phyloP scores from a whole-genome alignment of 768 basidiomycete genomes.

The Amanita subjunquillea region DNA sequence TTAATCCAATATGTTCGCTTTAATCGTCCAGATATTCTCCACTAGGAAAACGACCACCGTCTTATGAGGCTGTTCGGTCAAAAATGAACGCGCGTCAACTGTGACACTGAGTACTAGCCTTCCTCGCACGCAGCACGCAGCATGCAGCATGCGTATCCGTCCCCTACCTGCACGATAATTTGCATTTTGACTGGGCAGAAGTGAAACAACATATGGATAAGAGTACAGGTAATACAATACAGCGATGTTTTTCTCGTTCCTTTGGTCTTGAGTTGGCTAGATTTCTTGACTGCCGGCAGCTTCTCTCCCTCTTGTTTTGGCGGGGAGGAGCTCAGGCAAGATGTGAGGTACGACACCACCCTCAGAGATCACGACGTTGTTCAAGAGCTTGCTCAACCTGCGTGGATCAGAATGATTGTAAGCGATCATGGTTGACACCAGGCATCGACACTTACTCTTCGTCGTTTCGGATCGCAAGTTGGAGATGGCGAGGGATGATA shows the following conservation, averaged over 20 bases:
- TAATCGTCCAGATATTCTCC: no score
- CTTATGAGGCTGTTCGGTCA: no score
- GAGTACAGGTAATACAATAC: not conserved
- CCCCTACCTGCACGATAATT: no score
- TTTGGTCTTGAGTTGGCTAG: constrained; percentile 1
- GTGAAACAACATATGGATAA: no score
- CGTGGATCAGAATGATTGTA: not conserved
- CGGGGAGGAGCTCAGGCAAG: constrained; percentile 29
- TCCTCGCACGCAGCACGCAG: no score
- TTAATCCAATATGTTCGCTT: no score
- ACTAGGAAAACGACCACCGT: no score
- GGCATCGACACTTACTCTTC: constrained; percentile 38
- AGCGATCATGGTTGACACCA: not conserved
- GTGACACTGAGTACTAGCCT: no score
- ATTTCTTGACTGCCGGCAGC: constrained; percentile 11
- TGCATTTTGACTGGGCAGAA: no score
- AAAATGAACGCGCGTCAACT: no score
- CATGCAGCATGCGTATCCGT: no score
- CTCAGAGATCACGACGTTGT: constrained; percentile 82
- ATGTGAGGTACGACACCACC: constrained; percentile 59
- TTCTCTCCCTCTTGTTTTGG: constrained; percentile 25
- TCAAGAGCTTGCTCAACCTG: constrained; percentile 72
- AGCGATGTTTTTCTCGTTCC: not conserved
- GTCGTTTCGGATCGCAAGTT: constrained; percentile 76
- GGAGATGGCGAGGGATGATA: constrained; percentile 75